Conservation (phyloP, 2,329 filamentous ascomycete species). For the Calonectria hawksworthii region DNA sequence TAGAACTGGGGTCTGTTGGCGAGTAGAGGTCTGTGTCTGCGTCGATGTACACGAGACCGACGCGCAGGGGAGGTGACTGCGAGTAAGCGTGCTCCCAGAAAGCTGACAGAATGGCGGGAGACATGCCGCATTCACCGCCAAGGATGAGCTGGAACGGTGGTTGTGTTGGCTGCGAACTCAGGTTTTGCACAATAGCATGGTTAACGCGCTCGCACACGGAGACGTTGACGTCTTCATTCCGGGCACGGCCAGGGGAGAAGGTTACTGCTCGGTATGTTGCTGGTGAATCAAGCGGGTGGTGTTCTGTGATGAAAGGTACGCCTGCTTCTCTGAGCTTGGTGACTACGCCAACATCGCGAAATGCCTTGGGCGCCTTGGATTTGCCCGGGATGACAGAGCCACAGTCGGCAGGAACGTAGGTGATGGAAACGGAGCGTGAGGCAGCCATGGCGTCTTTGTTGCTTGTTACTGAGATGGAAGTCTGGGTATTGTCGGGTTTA, state of each 20-base stretch:
- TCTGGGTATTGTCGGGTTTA: background rate
- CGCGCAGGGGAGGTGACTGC: background rate
- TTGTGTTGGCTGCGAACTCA: background rate
- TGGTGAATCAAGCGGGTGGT: constrained; percentile 25
- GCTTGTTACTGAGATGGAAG: background rate
- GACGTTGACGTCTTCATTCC: constrained; percentile 35
- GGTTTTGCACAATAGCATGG: background rate
- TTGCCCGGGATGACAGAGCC: constrained; percentile 42
- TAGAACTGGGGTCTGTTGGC: constrained; percentile 33
- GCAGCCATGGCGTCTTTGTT: constrained; percentile 21
- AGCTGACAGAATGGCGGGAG: constrained; percentile 31
- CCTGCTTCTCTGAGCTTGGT: constrained; percentile 12
- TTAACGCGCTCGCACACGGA: constrained; percentile 31
- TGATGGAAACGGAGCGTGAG: constrained; percentile 21
- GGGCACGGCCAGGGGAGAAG: constrained; percentile 22
- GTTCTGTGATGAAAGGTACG: constrained; percentile 14
- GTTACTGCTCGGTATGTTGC: constrained; percentile 22
- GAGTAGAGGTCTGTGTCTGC: constrained; percentile 40
- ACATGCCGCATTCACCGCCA: constrained; percentile 39
- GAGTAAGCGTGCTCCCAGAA: constrained; percentile 28
- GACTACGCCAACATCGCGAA: constrained; percentile 28
- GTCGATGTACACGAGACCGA: constrained; percentile 42
- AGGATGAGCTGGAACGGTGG: constrained; percentile 33
- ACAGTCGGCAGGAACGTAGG: constrained; percentile 40
- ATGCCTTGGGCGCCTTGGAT: constrained; percentile 40